Percentiles rank a stretch among this genome's conserved stretches.
phyloP scores from a whole-genome alignment of 371 early-diverging fungal genomes.

The Actinomucor elegans region DNA sequence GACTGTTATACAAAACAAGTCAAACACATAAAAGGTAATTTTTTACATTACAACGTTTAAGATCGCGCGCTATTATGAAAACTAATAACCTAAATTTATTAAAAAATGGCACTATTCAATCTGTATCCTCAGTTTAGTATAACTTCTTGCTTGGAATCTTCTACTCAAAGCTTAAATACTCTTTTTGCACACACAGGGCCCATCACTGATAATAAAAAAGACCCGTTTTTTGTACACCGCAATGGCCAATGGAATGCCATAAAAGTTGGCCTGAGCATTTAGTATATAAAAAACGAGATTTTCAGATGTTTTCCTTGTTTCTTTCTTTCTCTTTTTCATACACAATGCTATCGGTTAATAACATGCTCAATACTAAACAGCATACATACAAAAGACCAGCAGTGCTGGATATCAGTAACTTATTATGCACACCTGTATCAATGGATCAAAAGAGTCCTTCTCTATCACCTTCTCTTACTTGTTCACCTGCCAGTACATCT shows the following conservation, averaged over 20 bases:
- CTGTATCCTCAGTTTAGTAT: not conserved
- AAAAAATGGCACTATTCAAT: too few species aligned
- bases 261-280: conserved; percentile 22
- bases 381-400: conserved; percentile 38
- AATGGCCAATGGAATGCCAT: conserved; percentile 6
- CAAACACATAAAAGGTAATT: conserved; percentile 3
- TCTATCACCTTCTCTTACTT: conserved; percentile 36
- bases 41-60: not conserved
- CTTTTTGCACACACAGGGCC: conserved; percentile 2
- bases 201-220: conserved; percentile 5
- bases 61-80: too few species aligned
- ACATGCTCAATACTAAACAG: conserved; percentile 19
- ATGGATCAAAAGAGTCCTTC: conserved; percentile 20
- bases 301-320: conserved; percentile 8
- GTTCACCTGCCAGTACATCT: conserved; percentile 31
- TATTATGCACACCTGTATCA: conserved; percentile 16
- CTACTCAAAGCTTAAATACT: too few species aligned
- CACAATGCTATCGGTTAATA: conserved; percentile 23
- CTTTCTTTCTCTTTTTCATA: conserved; percentile 5
- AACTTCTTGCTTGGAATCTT: too few species aligned
- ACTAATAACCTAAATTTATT: not conserved
- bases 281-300: not conserved
- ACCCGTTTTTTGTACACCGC: conserved; percentile 23
- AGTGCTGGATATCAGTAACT: conserved; percentile 37
- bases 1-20: conserved; percentile 3